Evolutionary conservation across 306 rosid genomes (phyloP).

Genomic region (Rosa persica): DNA sequence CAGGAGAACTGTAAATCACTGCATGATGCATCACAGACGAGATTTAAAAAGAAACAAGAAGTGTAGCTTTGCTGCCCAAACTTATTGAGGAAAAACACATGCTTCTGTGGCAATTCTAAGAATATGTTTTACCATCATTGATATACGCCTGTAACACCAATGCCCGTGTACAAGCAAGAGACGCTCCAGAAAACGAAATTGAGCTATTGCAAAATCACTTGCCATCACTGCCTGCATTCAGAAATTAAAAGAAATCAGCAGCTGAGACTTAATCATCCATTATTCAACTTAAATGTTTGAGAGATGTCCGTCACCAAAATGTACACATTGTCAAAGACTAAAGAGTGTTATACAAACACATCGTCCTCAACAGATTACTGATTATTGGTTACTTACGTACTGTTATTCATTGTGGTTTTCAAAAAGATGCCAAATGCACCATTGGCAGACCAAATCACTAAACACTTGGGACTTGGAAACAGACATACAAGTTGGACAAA

Average conservation of each 20-base stretch:
- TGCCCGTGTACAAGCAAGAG: constrained; percentile 89
- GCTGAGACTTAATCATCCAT: background rate
- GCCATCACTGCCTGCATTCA: constrained; percentile 87
- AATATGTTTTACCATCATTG: constrained; percentile 79
- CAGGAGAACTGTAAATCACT: constrained; percentile 8
- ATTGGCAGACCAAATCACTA: background rate
- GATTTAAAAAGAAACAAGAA: background rate
- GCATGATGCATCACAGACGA: background rate
- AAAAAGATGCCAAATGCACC: background rate
- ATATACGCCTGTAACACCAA: constrained; percentile 88
- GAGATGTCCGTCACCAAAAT: background rate
- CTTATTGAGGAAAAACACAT: background rate
- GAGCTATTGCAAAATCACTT: constrained; percentile 80
- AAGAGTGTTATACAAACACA: background rate
- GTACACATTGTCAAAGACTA: background rate
- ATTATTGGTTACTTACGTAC: background rate
- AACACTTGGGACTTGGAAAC: background rate
- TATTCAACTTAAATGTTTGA: constrained; percentile 8
- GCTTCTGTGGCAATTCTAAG: constrained; percentile 1
- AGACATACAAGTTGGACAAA: background rate
- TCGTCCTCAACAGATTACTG: background rate
- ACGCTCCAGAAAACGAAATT: constrained; percentile 79
- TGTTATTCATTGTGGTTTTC: background rate
- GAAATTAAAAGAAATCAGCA: constrained; percentile 24
- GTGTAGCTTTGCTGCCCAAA: background rate